Evolutionary conservation across 768 basidiomycete species (phyloP).

Genomic region (Sporobolomyces roseus): DNA sequence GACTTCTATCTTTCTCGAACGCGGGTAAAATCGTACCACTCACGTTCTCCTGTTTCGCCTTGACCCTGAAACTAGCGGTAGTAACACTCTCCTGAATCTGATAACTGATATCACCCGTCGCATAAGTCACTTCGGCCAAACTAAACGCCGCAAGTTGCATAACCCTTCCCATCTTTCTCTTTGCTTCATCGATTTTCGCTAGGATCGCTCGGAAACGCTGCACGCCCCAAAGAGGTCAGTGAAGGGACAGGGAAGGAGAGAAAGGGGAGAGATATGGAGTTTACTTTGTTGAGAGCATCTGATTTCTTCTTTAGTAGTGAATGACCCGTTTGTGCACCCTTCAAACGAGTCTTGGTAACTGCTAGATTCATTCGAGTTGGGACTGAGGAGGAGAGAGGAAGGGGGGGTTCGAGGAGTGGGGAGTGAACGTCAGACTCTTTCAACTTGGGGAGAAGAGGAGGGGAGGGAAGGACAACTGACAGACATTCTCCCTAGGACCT

Average conservation of each 20-base stretch:
- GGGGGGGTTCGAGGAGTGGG: conserved; percentile 1
- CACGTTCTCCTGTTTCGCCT: conserved; percentile 95
- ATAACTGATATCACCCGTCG: conserved; percentile 89
- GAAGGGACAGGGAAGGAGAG: neutral
- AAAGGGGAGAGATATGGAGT: neutral
- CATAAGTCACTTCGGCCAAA: conserved; percentile 96
- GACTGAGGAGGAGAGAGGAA: conserved; percentile 48
- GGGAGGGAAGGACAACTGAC: conserved; percentile 41
- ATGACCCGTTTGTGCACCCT: conserved; percentile 53
- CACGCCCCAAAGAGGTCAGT: neutral
- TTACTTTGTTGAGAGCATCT: conserved; percentile 68
- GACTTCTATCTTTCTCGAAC: conserved; percentile 70
- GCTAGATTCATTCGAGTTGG: conserved; percentile 97
- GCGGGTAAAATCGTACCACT: conserved; percentile 92
- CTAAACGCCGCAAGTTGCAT: conserved; percentile 99
- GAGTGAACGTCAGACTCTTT: neutral
- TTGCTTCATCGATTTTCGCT: conserved; percentile 97
- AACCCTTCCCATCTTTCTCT: conserved; percentile 96
- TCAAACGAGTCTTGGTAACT: conserved; percentile 60
- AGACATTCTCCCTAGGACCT: conserved; percentile 85
- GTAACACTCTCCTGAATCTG: conserved; percentile 95
- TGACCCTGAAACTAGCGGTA: conserved; percentile 83
- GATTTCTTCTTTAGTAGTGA: conserved; percentile 95
- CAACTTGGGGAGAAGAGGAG: neutral
- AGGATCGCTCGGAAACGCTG: conserved; percentile 91